Conservation (phyloP, 257 asterid genomes). For the Jacaranda mimosifolia region DNA sequence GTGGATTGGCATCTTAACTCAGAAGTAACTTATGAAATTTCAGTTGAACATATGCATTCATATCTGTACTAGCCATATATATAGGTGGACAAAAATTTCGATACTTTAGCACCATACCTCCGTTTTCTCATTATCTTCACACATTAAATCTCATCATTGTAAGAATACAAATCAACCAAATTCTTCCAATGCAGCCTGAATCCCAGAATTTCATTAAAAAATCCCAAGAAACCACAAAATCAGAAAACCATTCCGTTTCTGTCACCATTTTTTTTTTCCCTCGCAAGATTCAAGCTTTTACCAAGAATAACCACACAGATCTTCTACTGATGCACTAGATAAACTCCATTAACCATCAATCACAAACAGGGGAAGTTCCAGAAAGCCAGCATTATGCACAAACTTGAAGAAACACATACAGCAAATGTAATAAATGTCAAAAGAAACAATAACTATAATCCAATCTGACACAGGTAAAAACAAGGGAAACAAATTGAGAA, state of each 20-base stretch:
- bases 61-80: background rate
- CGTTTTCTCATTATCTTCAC: background rate
- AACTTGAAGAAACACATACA: background rate
- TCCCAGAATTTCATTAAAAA: background rate
- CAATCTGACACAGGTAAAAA: background rate
- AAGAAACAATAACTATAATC: background rate
- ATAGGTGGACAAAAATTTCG: constrained; percentile 14
- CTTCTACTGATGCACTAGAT: constrained; percentile 23
- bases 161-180: constrained; percentile 8
- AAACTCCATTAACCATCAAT: constrained; percentile 31
- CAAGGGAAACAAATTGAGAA: background rate
- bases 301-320: constrained; percentile 33
- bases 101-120: constrained; percentile 4
- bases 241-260: background rate
- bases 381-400: constrained; percentile 23
- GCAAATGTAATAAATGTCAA: no score
- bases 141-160: constrained; percentile 16
- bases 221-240: background rate
- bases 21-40: background rate
- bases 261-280: background rate
- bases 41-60: background rate
- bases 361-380: constrained; percentile 24
- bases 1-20: constrained; percentile 24
- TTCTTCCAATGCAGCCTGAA: background rate
- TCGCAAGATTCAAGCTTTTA: constrained; percentile 19